phyloP scores from a whole-genome alignment of 2,329 filamentous ascomycete species.

The Juglanconis oblonga region DNA sequence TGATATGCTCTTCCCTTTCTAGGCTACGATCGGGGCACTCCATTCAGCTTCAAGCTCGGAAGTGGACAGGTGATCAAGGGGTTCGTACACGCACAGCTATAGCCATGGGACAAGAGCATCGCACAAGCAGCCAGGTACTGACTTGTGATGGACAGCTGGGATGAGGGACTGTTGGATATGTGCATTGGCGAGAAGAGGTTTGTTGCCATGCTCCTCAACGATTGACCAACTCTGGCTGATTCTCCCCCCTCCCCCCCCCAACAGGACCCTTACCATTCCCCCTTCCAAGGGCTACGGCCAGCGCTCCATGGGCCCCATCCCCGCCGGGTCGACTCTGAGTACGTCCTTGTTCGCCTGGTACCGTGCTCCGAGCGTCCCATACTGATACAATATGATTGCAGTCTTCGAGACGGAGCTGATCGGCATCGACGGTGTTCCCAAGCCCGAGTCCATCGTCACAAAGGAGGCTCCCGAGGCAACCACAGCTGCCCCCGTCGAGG shows the following conservation, averaged over 20 bases:
- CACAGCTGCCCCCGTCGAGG: slow-evolving; percentile 27
- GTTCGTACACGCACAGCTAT: slow-evolving; percentile 42
- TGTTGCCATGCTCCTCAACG: slow-evolving; percentile 14
- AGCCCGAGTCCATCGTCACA: slow-evolving; percentile 44
- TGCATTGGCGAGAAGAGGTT: slow-evolving; percentile 87
- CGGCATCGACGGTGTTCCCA: slow-evolving; percentile 71
- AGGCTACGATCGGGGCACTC: slow-evolving; percentile 71
- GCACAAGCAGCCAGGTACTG: not conserved
- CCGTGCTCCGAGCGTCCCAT: not conserved
- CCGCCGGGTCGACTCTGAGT: slow-evolving; percentile 74
- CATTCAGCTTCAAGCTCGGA: slow-evolving; percentile 78
- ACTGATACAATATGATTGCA: slow-evolving; percentile 28
- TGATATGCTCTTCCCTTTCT: slow-evolving; percentile 22
- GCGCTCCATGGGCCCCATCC: slow-evolving; percentile 75
- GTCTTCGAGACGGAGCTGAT: slow-evolving; percentile 92
- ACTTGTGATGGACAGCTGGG: slow-evolving; percentile 61
- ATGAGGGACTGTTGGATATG: slow-evolving; percentile 86
- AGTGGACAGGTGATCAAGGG: slow-evolving; percentile 84
- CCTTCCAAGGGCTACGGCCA: slow-evolving; percentile 81
- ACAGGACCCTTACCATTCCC: slow-evolving; percentile 80
- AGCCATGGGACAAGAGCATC: not conserved
- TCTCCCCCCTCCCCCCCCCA: not conserved
- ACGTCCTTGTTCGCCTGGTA: slow-evolving; percentile 26
- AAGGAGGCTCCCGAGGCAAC: slow-evolving; percentile 32
- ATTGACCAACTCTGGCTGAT: too few relatives aligned